phyloP scores from a whole-genome alignment of 345 rosid genomes.

The Bruguiera sexangula region DNA sequence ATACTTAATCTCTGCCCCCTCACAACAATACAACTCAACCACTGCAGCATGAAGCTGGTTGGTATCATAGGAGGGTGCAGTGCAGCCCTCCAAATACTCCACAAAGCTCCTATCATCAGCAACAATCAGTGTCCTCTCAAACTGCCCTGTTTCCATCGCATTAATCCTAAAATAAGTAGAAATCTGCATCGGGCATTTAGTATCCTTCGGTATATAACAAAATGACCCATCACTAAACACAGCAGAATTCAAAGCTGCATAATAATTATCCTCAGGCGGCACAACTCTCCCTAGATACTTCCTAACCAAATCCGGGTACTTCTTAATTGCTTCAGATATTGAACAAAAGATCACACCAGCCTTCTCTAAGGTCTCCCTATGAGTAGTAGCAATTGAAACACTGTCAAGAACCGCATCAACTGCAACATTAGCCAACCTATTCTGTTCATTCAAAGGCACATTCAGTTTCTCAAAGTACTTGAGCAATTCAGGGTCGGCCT shows the following conservation, averaged over 20 bases:
- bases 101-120: slow-evolving; percentile 88
- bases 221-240: slow-evolving; percentile 95
- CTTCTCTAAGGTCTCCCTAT: slow-evolving; percentile 64
- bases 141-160: slow-evolving; percentile 89
- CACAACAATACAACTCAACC: slow-evolving; percentile 79
- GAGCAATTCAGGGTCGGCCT: slow-evolving; percentile 78
- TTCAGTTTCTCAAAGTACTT: slow-evolving; percentile 73
- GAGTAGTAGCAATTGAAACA: slow-evolving; percentile 85
- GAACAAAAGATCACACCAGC: slow-evolving; percentile 89
- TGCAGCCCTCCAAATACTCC: slow-evolving; percentile 94
- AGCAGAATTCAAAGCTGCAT: slow-evolving; percentile 76
- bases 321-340: slow-evolving; percentile 76
- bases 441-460: slow-evolving; percentile 69
- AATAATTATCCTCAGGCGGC: slow-evolving; percentile 82
- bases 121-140: slow-evolving; percentile 95
- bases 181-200: slow-evolving; percentile 84
- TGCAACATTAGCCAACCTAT: slow-evolving; percentile 78
- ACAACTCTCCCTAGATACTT: slow-evolving; percentile 87
- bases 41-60: slow-evolving; percentile 98
- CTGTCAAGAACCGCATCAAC: slow-evolving; percentile 94
- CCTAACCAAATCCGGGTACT: slow-evolving; percentile 72
- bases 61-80: slow-evolving; percentile 83
- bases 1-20: slow-evolving; percentile 84
- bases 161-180: slow-evolving; percentile 90
- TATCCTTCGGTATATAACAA: slow-evolving; percentile 74